phyloP scores from a whole-genome alignment of 352 stramenopile genomes.

The Stephanocyclus meneghinianus region DNA sequence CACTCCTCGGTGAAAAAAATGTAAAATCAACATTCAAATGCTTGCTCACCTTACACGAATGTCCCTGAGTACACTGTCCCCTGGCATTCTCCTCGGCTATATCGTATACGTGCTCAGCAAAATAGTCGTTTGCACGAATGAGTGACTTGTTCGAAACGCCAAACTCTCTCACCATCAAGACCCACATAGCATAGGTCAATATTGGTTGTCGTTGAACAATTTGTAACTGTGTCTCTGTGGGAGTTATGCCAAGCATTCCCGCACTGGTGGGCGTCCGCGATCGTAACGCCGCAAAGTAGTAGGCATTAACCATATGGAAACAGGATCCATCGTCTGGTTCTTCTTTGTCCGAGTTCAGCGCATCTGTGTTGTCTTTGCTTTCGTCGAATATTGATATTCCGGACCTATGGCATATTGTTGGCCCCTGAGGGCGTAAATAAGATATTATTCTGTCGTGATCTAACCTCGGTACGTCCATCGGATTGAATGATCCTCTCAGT shows the following conservation, averaged over 20 bases:
- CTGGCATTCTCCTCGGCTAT: constrained; percentile 72
- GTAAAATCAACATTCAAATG: neutral
- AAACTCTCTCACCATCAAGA: constrained; percentile 57
- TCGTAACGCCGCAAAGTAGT: constrained; percentile 49
- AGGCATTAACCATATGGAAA: constrained; percentile 47
- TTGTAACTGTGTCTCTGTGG: constrained; percentile 26
- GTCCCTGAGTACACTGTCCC: constrained; percentile 65
- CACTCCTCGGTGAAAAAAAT: neutral
- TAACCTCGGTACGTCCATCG: constrained; percentile 33
- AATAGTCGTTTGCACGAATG: constrained; percentile 54
- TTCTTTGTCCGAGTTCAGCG: constrained; percentile 15
- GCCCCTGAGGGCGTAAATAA: constrained; percentile 16
- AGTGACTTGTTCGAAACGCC: constrained; percentile 39
- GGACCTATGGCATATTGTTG: constrained; percentile 39
- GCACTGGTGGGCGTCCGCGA: constrained; percentile 72
- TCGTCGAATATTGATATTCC: constrained; percentile 34
- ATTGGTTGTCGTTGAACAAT: constrained; percentile 33
- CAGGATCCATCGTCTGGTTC: constrained; percentile 37
- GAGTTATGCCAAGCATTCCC: constrained; percentile 59
- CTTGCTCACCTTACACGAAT: constrained; percentile 51
- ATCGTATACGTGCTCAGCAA: constrained; percentile 57
- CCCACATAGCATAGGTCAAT: constrained; percentile 42
- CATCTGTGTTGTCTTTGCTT: constrained; percentile 7
- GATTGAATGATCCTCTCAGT: constrained; percentile 17
- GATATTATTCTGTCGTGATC: constrained; percentile 53